phyloP scores from a whole-genome alignment of 164 flowering plant genomes.

The Malania oleifera region DNA sequence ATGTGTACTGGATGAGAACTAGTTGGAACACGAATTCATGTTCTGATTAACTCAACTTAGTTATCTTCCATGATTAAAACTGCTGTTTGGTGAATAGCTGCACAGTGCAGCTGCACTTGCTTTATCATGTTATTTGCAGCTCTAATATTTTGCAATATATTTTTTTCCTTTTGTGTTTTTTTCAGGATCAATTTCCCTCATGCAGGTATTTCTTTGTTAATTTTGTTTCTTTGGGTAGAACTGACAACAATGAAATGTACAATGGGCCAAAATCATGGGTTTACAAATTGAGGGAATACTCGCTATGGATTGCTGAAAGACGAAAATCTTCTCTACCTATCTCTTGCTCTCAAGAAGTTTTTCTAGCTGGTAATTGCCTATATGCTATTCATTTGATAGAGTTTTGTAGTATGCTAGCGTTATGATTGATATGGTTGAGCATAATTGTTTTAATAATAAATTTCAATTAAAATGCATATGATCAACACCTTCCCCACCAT shows the following conservation, averaged over 20 bases:
- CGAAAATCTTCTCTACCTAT: constrained; percentile 34
- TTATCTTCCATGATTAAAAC: background rate
- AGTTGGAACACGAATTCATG: background rate
- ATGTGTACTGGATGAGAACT: background rate
- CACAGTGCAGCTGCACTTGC: background rate
- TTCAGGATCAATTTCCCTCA: constrained; percentile 46
- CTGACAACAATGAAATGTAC: constrained; percentile 18
- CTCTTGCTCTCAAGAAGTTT: constrained; percentile 30
- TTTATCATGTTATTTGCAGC: background rate
- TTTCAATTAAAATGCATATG: constrained; percentile 3
- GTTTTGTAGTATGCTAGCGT: background rate
- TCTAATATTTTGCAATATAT: background rate
- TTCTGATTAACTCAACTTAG: background rate
- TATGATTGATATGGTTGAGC: background rate
- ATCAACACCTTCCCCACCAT: constrained; percentile 6
- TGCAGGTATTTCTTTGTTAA: constrained; percentile 34
- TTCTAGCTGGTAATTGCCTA: constrained; percentile 39
- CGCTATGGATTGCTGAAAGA: constrained; percentile 30
- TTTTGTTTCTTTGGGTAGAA: constrained; percentile 20
- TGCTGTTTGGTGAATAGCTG: background rate
- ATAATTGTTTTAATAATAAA: background rate
- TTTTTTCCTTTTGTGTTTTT: constrained; percentile 11
- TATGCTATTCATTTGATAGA: background rate
- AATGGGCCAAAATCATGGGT: constrained; percentile 42
- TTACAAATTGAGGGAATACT: constrained; percentile 41